Conservation (phyloP, 2,329 filamentous ascomycete species). For the Acrocalymma vagum region DNA sequence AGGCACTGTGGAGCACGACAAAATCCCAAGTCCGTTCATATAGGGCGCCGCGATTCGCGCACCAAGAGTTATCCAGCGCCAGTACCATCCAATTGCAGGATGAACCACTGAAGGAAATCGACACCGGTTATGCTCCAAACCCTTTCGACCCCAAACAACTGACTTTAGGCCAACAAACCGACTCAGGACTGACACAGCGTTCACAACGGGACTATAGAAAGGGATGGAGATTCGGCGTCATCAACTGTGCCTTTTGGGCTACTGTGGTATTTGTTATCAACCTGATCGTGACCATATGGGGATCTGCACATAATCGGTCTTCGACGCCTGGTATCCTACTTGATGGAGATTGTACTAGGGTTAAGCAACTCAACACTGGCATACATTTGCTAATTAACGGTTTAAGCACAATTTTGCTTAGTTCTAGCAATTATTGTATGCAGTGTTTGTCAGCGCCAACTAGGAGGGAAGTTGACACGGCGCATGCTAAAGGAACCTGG, state of each 20-base stretch:
- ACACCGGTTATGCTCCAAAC: too few relatives aligned
- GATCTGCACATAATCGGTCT: too few relatives aligned
- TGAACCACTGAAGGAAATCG: too few relatives aligned
- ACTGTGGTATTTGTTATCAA: constrained; percentile 24
- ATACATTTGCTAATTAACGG: constrained; percentile 60
- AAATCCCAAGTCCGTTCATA: too few relatives aligned
- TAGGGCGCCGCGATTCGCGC: too few relatives aligned
- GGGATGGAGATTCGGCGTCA: constrained; percentile 24
- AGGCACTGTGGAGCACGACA: too few relatives aligned
- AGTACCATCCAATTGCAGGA: too few relatives aligned
- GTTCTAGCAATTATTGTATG: constrained; percentile 61
- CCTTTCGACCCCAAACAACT: too few relatives aligned
- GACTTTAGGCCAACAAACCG: too few relatives aligned
- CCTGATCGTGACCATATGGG: constrained; percentile 20
- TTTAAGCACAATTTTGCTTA: constrained; percentile 55
- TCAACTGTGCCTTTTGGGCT: constrained; percentile 16
- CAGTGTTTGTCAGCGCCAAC: constrained; percentile 62
- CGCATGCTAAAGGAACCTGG: constrained; percentile 53
- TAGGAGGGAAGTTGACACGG: constrained; percentile 57
- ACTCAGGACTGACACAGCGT: too few relatives aligned
- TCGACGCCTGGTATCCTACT: constrained; percentile 15
- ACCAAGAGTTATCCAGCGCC: too few relatives aligned
- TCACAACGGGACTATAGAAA: too few relatives aligned
- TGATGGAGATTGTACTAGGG: constrained; percentile 27
- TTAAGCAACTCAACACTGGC: constrained; percentile 12